Percentiles rank a stretch among this genome's conserved stretches.
These are phyloP conservation scores for Aspergillus ruber DNA, from an alignment of 2,329 filamentous ascomycete genomes.

Conservation along the genomic window DNA sequence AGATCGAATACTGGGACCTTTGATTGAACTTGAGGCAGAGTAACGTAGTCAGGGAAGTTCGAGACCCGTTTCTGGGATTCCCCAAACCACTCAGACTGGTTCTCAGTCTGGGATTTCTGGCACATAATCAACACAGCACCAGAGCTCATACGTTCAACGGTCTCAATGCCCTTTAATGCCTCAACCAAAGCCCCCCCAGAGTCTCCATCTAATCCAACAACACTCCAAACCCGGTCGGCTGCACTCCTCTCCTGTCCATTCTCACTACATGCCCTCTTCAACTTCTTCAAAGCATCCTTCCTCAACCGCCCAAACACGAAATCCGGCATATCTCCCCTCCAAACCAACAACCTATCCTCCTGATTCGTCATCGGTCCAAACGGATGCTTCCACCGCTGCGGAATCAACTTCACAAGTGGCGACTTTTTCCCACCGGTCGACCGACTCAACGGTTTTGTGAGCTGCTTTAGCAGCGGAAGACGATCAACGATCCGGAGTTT, in stretches of 20 bases:
- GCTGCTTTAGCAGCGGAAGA: constrained; percentile 16
- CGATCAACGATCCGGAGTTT: constrained; percentile 23
- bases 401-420: constrained; percentile 19
- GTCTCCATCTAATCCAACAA: constrained; percentile 13
- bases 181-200: constrained; percentile 16
- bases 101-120: no score
- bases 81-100: background rate
- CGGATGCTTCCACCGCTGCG: constrained; percentile 31
- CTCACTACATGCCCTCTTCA: constrained; percentile 27
- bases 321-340: constrained; percentile 44
- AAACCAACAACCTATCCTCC: constrained; percentile 31
- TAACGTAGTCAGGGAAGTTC: constrained; percentile 21
- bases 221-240: constrained; percentile 20
- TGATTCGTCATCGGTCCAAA: constrained; percentile 18
- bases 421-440: constrained; percentile 7
- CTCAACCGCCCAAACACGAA: constrained; percentile 36
- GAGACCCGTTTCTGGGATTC: background rate
- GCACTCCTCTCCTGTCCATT: constrained; percentile 11
- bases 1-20: constrained; percentile 35
- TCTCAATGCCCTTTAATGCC: constrained; percentile 15
- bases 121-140: constrained; percentile 26
- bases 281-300: constrained; percentile 26
- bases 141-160: constrained; percentile 22
- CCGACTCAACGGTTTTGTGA: constrained; percentile 11
- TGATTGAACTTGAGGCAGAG: constrained; percentile 21